These are phyloP conservation scores for Colletotrichum cordylinicola DNA, from an alignment of 2,329 filamentous ascomycete genomes.

Conservation along the genomic window DNA sequence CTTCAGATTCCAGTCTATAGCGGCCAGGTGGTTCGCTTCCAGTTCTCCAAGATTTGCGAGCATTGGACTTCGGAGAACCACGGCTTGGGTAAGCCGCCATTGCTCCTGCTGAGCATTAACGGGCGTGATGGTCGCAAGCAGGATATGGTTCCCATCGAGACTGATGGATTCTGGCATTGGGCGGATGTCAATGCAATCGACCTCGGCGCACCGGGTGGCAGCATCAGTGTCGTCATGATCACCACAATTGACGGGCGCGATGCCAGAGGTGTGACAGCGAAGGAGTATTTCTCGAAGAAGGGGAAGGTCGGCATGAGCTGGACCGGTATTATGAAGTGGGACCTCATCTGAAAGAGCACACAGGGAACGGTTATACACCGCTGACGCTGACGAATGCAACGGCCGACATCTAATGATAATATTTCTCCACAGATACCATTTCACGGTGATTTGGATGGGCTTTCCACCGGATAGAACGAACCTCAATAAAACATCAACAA, in stretches of 20 bases:
- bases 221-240: conserved; percentile 69
- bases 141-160: conserved; percentile 74
- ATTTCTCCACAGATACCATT: not conserved
- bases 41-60: conserved; percentile 78
- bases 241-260: conserved; percentile 51
- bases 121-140: conserved; percentile 71
- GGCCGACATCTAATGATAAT: conserved; percentile 18
- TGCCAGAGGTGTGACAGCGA: conserved; percentile 53
- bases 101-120: conserved; percentile 73
- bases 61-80: conserved; percentile 81
- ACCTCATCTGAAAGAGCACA: conserved; percentile 42
- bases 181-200: conserved; percentile 71
- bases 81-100: conserved; percentile 68
- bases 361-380: not conserved
- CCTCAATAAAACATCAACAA: not conserved
- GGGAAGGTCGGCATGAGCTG: conserved; percentile 51
- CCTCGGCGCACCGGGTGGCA: conserved; percentile 73
- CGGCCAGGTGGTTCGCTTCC: conserved; percentile 71
- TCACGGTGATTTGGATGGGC: not conserved
- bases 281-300: conserved; percentile 49
- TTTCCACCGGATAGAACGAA: not conserved
- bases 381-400: conserved; percentile 1
- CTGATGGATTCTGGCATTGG: conserved; percentile 84
- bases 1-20: conserved; percentile 68
- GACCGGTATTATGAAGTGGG: conserved; percentile 54